Evolutionary conservation across 163 green algal genomes (phyloP).

Genomic region (Coccomyxa subellipsoidea): DNA sequence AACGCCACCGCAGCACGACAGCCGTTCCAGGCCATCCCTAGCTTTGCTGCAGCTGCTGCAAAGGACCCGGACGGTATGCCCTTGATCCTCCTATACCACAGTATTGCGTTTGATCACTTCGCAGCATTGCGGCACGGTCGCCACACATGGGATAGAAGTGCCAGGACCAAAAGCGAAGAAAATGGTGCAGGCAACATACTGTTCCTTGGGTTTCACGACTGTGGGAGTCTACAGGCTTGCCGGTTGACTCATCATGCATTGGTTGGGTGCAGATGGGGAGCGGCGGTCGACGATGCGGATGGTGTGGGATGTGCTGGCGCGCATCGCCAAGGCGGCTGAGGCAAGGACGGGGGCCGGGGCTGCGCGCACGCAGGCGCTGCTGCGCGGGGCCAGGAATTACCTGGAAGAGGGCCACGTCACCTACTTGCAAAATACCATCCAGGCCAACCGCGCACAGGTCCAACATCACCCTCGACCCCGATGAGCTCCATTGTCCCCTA

Average conservation of each 20-base stretch:
- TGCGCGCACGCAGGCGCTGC: conserved; percentile 29
- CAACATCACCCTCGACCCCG: no score
- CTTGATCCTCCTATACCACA: background rate
- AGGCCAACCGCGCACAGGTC: conserved; percentile 53
- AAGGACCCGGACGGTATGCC: conserved; percentile 9
- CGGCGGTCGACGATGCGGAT: conserved; percentile 42
- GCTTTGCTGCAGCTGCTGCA: conserved; percentile 29
- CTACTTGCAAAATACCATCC: conserved; percentile 64
- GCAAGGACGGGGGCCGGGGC: conserved; percentile 4
- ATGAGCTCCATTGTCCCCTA: no score
- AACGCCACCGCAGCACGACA: conserved; percentile 23
- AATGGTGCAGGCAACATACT: no score
- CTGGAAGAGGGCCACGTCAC: conserved; percentile 60
- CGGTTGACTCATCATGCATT: no score
- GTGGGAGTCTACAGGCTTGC: no score
- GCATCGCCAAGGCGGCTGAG: conserved; percentile 46
- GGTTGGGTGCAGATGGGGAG: conserved; percentile 26
- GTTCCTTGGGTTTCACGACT: no score
- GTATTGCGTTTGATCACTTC: conserved; percentile 6
- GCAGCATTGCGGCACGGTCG: no score
- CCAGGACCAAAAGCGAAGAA: no score
- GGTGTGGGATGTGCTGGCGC: conserved; percentile 64
- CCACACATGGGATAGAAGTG: no score
- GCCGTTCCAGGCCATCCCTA: conserved; percentile 25
- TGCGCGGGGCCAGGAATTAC: conserved; percentile 50